Base-by-base conservation (phyloP, 106 monocot genomes). In the Posidonia australis region DNA sequence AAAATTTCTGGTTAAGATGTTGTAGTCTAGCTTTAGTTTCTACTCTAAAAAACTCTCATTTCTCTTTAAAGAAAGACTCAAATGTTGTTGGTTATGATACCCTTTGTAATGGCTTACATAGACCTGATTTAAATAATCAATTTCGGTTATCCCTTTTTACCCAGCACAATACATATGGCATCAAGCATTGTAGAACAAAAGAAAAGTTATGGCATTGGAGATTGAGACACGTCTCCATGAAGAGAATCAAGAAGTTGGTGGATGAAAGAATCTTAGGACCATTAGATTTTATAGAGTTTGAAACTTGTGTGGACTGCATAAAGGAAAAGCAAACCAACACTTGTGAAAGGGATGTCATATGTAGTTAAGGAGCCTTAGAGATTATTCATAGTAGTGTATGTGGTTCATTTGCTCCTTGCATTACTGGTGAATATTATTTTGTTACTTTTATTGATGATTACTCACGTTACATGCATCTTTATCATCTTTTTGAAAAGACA, bases 251-350 rank as follows among this genome's bases (percentile, higher is more conserved):
- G 16, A 45, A 17, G n/a, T n/a, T n/a, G n/a, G n/a, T n/a, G n/a
- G n/a, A n/a, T n/a, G n/a, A n/a, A n/a, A n/a, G n/a, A n/a, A 16
- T 59, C 19, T 6, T 27, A 47, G 47, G 43, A 11, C 9, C 58
- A 64, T n/a, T 72, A 18, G 43, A 54, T 44, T 64, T 72, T 46
- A 54, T 54, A 55, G 43, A 72, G 14, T 72, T 46, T 72, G 44
- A 20, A 25, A 55, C 28, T 54, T 63, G 32, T 54, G 52, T 53
- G 43, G 64, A 64, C 13, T 64, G 55, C 44, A 72, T 64, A 18
- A 64, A 44, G 43, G 72, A 54, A 9, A 72, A 72, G 45, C 64
- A 63, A 10, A 56, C 45, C 27, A 72, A 55, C 45, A 64, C 64
- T 27, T 23, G 44, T 5, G 30, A 1, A 1, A 59, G 45, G 48